Base-by-base conservation (phyloP, 2,329 filamentous ascomycete species). In the Beauveria sp. region DNA sequence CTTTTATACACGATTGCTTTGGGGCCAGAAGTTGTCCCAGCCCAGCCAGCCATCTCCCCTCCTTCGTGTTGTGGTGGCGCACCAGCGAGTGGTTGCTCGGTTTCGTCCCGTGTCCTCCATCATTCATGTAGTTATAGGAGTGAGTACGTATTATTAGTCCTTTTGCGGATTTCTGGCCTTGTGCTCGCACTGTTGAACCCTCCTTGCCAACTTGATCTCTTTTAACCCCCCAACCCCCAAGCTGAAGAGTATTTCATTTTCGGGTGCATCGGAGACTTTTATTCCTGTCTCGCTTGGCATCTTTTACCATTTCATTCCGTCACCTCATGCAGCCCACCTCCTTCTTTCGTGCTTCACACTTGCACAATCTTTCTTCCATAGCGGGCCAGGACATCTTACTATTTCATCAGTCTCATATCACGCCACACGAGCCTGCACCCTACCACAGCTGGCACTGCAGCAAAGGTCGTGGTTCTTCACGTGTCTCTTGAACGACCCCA, bases 111-210 rank as follows among this genome's bases (percentile, higher is more conserved):
- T 59, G 47, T 59, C 30, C 20, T 14, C 51, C 53, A 26, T 14
- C 41, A 46, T 34, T 18, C 30, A 37, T 57, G 7, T 30, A 37
- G 16, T 24, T 41, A 57, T 47, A 41, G 26, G 6, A 34, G 43
- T 24, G 28, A 56, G 55, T 57, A 57, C 55, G 55, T 57, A 57
- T 57, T 57, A 56, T 50, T 57, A 57, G 55, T 48, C 55, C 30
- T 48, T 34, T 40, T 48, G 43, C 20, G 43, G 47, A 56, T 24
- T 56, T 48, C n/a, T 24, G 54, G 22, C 54, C 44, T 20, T 56
- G 28, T 40, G n/a, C 14, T 50, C 44, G 44, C 44, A 56, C 41
- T 34, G 44, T 57, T 57, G 55, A 41, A 46, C 34, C 43, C 44
- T 57, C 30, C 43, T 56, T 40, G n/a, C 30, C 28, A 48, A 40